Base-by-base conservation (phyloP, 345 rosid genomes). In the Durio zibethinus region DNA sequence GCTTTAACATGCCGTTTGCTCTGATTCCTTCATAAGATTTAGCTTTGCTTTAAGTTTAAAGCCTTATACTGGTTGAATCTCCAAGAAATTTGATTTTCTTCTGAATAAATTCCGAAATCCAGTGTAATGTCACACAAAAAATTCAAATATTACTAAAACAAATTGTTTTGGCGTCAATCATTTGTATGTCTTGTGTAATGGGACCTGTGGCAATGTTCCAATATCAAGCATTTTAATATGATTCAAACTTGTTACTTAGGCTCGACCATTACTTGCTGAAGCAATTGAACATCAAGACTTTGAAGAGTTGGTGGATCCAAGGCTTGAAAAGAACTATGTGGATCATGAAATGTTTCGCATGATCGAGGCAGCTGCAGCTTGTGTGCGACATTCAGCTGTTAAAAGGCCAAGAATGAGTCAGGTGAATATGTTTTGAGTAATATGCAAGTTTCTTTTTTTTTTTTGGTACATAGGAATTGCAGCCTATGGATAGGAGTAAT, bases 331-430 rank as follows among this genome's bases (percentile, higher is more conserved):
- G 69, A 86, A 90, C 73, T 96, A 90, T 40, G 78, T 90, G 29
- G 84, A 81, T 2, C 77, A 81, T 36, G 98, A 96, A 86, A 87
- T 96, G 95, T 92, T 96, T 68, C 84, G 97, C 65, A 93, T 96
- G 97, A 88, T 92, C 16, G 98, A 93, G 86, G 98, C 99, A 31
- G 99, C 99, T 14, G 98, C 98, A 48, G 99, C 99, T 36, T 93
- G 97, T 21, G 90, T 96, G 14, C 94, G 99, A 9, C 97, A 96
- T 85, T 96, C 97, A 52, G 97, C 90, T 78, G 73, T 86, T 15
- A 96, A 85, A 82, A 89, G 99, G 85, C 99, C 98, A 7, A 84
- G 89, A 77, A 93, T 93, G 99, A 92, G 99, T 83, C 99, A 93
- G 92, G 99, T 89, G 82, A 77, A 36, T 31, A 52, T 14, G 45